These are phyloP conservation scores for Vanilla planifolia DNA, from an alignment of 106 monocot species.

Conservation along the genomic window DNA sequence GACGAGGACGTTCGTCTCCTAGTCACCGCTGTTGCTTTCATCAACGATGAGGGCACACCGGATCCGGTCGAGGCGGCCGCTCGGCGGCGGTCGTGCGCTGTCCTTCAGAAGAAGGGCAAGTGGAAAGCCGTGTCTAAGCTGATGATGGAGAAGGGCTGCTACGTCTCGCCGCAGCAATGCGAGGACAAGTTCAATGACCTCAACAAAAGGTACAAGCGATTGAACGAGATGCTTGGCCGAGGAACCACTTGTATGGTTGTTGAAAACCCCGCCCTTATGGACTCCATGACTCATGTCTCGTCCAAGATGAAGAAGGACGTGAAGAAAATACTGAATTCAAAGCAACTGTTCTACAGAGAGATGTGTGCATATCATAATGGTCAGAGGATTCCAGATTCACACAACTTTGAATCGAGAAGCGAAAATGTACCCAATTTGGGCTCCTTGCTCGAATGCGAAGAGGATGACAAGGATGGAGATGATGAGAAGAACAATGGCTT, in stretches of 20 bases:
- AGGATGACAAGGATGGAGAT: background rate
- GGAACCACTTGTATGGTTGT: conserved; percentile 57
- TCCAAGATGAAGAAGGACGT: conserved; percentile 57
- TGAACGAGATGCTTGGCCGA: conserved; percentile 71
- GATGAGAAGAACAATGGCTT: conserved; percentile 17
- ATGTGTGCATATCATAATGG: conserved; percentile 84
- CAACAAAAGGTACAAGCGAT: conserved; percentile 47
- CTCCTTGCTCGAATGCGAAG: background rate
- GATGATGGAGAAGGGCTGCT: conserved; percentile 5
- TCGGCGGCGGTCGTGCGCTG: background rate
- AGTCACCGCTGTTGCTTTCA: background rate
- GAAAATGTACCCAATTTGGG: background rate
- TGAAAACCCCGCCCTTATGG: conserved; percentile 52
- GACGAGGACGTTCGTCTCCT: conserved; percentile 8
- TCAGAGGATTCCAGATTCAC: conserved; percentile 29
- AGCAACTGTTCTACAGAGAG: conserved; percentile 75
- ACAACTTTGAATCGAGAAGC: conserved; percentile 5
- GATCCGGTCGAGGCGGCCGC: conserved; percentile 5
- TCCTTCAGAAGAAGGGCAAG: conserved; percentile 12
- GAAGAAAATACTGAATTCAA: conserved; percentile 54
- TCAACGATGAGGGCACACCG: conserved; percentile 3
- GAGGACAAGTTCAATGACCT: conserved; percentile 14
- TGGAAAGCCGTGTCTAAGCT: conserved; percentile 6
- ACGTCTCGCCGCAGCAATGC: conserved; percentile 7
- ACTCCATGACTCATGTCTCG: conserved; percentile 43